Conservation (phyloP, 352 stramenopile genomes). For the Pythium utonaiense region DNA sequence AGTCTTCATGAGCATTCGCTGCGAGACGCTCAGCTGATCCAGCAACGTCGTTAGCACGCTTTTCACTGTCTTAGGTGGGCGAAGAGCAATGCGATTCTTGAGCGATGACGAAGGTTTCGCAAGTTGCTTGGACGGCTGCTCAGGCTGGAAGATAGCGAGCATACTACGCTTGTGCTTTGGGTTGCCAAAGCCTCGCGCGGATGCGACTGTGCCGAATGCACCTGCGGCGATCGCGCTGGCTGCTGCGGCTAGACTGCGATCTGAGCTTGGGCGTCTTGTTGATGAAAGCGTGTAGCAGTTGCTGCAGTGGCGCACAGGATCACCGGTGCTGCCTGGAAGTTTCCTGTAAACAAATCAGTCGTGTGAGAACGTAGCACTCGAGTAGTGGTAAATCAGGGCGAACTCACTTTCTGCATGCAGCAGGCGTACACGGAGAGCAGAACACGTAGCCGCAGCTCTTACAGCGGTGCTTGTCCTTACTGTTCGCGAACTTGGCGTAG, state of each 20-base stretch:
- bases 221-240: slow-evolving; percentile 19
- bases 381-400: neutral
- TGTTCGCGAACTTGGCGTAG: slow-evolving; percentile 42
- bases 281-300: slow-evolving; percentile 78
- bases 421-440: slow-evolving; percentile 69
- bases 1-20: slow-evolving; percentile 87
- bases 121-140: slow-evolving; percentile 19
- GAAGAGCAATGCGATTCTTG: slow-evolving; percentile 66
- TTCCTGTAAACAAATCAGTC: slow-evolving; percentile 32
- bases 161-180: slow-evolving; percentile 39
- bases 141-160: slow-evolving; percentile 58
- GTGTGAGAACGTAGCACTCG: neutral
- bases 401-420: slow-evolving; percentile 62
- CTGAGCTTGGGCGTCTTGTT: slow-evolving; percentile 54
- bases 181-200: slow-evolving; percentile 15
- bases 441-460: slow-evolving; percentile 86
- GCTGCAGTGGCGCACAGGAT: slow-evolving; percentile 69
- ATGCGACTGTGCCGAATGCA: slow-evolving; percentile 10
- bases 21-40: slow-evolving; percentile 77
- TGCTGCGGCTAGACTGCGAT: slow-evolving; percentile 36
- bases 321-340: slow-evolving; percentile 47
- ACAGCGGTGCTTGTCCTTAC: slow-evolving; percentile 74
- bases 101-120: slow-evolving; percentile 32
- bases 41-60: slow-evolving; percentile 81
- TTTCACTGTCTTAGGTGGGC: slow-evolving; percentile 74